phyloP scores from a whole-genome alignment of 2,329 filamentous ascomycete genomes.

The Ceratocystis colombiana region DNA sequence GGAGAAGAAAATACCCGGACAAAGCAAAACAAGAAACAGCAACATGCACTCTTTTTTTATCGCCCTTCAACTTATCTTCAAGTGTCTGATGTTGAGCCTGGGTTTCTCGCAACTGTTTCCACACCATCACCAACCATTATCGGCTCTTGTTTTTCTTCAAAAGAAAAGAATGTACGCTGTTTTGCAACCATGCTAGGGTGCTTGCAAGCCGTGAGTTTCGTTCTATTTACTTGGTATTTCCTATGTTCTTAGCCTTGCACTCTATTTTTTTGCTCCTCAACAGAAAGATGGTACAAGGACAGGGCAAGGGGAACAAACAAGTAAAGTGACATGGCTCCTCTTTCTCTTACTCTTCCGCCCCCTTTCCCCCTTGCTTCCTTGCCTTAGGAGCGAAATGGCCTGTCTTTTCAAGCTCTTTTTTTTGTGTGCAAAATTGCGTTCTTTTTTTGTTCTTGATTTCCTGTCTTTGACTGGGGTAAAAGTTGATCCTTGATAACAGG shows the following conservation, averaged over 20 bases:
- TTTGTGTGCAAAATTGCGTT: background rate
- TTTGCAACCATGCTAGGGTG: background rate
- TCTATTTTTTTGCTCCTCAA: background rate
- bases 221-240: too few species aligned
- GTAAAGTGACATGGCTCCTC: background rate
- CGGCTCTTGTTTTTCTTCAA: background rate
- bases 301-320: too few species aligned
- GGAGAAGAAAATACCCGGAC: too few species aligned
- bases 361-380: background rate
- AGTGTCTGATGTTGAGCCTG: conserved; percentile 6
- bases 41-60: too few species aligned
- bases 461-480: conserved; percentile 2
- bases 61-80: background rate
- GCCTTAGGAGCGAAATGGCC: background rate
- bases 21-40: too few species aligned
- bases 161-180: background rate
- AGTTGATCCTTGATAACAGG: background rate
- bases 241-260: background rate
- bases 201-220: too few species aligned
- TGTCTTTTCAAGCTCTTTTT: too few species aligned
- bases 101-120: too few species aligned
- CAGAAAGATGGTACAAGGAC: too few species aligned
- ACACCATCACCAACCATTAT: too few species aligned
- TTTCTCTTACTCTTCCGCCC: background rate
- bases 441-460: background rate